Percentiles rank a stretch among this genome's conserved stretches.
phyloP scores from a whole-genome alignment of 1,139 yeast genomes.

The Debaryomycetaceae sp. region DNA sequence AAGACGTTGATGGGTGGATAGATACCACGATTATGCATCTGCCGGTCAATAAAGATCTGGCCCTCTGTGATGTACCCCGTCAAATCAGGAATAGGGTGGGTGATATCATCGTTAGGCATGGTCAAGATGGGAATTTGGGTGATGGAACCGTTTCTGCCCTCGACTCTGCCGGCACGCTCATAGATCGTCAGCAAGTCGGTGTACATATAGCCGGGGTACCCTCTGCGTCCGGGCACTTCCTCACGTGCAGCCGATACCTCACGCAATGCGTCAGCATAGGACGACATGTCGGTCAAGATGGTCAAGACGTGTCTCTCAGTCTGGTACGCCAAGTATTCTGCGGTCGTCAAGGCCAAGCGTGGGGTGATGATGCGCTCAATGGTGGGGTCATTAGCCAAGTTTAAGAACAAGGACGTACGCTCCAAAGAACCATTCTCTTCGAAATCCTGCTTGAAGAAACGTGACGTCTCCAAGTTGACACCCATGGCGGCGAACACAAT shows the following conservation, averaged over 20 bases:
- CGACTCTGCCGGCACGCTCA: slow-evolving; percentile 99
- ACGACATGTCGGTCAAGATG: slow-evolving; percentile 96
- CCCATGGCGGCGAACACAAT: slow-evolving; percentile 99
- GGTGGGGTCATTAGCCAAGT: slow-evolving; percentile 98
- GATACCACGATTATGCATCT: slow-evolving; percentile 87
- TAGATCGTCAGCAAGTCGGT: slow-evolving; percentile 97
- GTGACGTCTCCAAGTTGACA: slow-evolving; percentile 82
- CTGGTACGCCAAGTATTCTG: slow-evolving; percentile 96
- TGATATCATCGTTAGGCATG: slow-evolving; percentile 99
- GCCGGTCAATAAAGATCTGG: slow-evolving; percentile 95
- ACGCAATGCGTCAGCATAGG: slow-evolving; percentile 98
- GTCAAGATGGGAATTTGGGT: slow-evolving; percentile 98
- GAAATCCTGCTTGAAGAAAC: slow-evolving; percentile 96
- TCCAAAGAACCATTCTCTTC: slow-evolving; percentile 98
- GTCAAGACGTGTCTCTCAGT: slow-evolving; percentile 98
- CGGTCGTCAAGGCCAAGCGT: slow-evolving; percentile 97
- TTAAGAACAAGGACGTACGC: slow-evolving; percentile 91
- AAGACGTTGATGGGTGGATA: slow-evolving; percentile 98
- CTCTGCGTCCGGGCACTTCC: slow-evolving; percentile 99
- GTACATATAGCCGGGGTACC: slow-evolving; percentile 99
- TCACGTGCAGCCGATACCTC: slow-evolving; percentile 99
- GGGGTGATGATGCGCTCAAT: slow-evolving; percentile 99
- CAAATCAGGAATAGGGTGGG: slow-evolving; percentile 99
- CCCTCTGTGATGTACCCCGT: slow-evolving; percentile 99
- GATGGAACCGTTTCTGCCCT: slow-evolving; percentile 98